Evolutionary conservation across 2,329 filamentous ascomycete genomes (phyloP).

Genomic region (Sporothrix dimorphospora): DNA sequence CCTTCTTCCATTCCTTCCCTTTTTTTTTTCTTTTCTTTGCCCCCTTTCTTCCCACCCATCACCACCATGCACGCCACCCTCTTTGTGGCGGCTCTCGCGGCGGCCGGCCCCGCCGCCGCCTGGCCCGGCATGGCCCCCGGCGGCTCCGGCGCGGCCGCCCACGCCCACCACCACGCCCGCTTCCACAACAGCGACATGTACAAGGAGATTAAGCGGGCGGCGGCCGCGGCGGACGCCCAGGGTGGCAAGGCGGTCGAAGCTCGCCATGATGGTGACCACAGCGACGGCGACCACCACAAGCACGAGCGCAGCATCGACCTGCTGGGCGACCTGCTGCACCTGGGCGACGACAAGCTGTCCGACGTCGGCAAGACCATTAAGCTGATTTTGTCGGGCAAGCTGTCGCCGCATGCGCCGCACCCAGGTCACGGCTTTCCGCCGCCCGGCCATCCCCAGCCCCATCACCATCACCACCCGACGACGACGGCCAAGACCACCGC

Average conservation of each 20-base stretch:
- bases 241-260: neutral
- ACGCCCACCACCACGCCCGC: constrained; percentile 19
- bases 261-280: neutral
- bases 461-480: neutral
- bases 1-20: neutral
- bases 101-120: constrained; percentile 27
- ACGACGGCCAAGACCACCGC: neutral
- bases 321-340: constrained; percentile 46
- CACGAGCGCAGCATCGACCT: constrained; percentile 2
- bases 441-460: neutral
- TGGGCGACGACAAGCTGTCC: constrained; percentile 40
- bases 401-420: constrained; percentile 1
- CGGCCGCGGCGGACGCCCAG: neutral
- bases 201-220: constrained; percentile 25
- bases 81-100: constrained; percentile 23
- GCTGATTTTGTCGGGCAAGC: constrained; percentile 40
- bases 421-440: neutral
- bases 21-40: neutral
- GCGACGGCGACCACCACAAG: neutral
- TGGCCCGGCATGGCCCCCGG: constrained; percentile 31
- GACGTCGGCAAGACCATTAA: constrained; percentile 44
- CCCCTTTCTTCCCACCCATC: neutral
- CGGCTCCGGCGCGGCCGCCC: constrained; percentile 2
- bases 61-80: constrained; percentile 26
- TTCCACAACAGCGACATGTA: constrained; percentile 28